A percentile compares a stretch with the other conserved stretches of the same genome.
These are phyloP conservation scores for Teratosphaeria gauchensis DNA, from an alignment of 2,329 filamentous ascomycete species.

Conservation along the genomic window DNA sequence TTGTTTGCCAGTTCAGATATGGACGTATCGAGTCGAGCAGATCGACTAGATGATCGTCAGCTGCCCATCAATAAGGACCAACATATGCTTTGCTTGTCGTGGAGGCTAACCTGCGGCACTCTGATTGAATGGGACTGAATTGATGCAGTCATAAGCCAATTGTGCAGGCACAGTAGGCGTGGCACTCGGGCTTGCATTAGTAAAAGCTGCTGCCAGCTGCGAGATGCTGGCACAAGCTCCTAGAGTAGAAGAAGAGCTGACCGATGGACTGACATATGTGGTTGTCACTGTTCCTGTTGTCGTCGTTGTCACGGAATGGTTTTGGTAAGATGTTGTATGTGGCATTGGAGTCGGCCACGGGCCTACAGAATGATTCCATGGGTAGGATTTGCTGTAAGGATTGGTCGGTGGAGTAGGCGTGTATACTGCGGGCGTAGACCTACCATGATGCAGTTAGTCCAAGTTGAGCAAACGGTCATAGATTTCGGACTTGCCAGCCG, in stretches of 20 bases:
- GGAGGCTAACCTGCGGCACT: constrained; percentile 17
- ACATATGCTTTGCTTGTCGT: not conserved
- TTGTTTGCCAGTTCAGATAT: constrained; percentile 40
- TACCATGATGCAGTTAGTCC: not conserved
- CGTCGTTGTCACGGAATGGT: not conserved
- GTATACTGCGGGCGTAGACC: not conserved
- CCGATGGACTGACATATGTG: not conserved
- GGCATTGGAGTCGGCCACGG: not conserved
- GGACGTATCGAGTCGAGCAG: constrained; percentile 35
- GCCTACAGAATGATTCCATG: not conserved
- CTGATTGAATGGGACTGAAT: constrained; percentile 36
- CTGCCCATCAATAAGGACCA: not conserved
- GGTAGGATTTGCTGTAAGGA: not conserved
- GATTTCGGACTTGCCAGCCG: constrained; percentile 1
- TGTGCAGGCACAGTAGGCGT: constrained; percentile 33
- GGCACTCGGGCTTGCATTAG: constrained; percentile 14
- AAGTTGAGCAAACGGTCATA: not conserved
- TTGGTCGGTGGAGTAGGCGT: not conserved
- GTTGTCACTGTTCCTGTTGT: not conserved
- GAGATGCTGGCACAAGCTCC: constrained; percentile 19
- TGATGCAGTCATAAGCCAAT: constrained; percentile 38
- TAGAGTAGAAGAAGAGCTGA: not conserved
- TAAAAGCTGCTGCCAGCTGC: constrained; percentile 14
- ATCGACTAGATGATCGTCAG: constrained; percentile 22
- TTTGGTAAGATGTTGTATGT: not conserved